Conservation (phyloP, 768 basidiomycete genomes). For the Suillus cothurnatus region DNA sequence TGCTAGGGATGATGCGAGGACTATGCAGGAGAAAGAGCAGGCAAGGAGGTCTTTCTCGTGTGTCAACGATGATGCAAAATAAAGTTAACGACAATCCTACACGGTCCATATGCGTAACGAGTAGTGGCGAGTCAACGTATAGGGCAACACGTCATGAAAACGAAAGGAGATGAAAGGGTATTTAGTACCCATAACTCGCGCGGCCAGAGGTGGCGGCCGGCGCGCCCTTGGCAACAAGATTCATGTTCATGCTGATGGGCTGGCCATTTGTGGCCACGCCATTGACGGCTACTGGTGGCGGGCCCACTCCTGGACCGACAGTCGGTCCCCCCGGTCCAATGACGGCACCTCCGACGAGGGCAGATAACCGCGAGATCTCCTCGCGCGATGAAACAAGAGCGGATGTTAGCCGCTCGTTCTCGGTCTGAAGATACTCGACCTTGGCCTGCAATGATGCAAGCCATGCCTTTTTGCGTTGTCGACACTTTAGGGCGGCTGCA, state of each 20-base stretch:
- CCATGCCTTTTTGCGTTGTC: constrained; percentile 99
- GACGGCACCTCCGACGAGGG: constrained; percentile 68
- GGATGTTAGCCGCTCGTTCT: constrained; percentile 91
- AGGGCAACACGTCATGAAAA: constrained; percentile 17
- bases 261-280: constrained; percentile 33
- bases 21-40: background rate
- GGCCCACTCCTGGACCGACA: constrained; percentile 32
- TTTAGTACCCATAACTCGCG: constrained; percentile 45
- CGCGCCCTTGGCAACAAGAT: constrained; percentile 39
- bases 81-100: constrained; percentile 5
- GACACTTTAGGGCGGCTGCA: constrained; percentile 95
- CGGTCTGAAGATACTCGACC: constrained; percentile 88
- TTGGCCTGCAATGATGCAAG: constrained; percentile 89
- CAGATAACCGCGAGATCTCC: constrained; percentile 83
- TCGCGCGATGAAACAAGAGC: constrained; percentile 89
- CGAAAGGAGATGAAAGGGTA: constrained; percentile 11
- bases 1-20: constrained; percentile 5
- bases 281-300: constrained; percentile 25
- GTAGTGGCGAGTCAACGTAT: background rate
- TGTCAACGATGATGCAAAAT: background rate
- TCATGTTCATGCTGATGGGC: constrained; percentile 47
- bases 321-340: constrained; percentile 44
- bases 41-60: background rate
- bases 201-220: constrained; percentile 32
- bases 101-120: background rate